Conservation (phyloP, 2,329 filamentous ascomycete species). For the Fusarium sp. region DNA sequence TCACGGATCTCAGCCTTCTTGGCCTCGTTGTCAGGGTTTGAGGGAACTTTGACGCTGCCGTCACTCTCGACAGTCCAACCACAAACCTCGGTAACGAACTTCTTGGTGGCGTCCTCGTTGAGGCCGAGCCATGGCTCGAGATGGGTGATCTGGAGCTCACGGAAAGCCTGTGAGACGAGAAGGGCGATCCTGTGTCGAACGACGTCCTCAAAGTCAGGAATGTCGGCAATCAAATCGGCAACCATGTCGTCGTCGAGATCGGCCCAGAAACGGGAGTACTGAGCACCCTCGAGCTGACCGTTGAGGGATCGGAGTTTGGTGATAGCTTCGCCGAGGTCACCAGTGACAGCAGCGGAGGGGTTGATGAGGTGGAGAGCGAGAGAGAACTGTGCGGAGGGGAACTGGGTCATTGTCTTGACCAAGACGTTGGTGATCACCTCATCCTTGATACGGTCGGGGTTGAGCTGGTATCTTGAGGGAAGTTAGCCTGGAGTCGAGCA, state of each 20-base stretch:
- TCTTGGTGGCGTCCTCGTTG: conserved; percentile 70
- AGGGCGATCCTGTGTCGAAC: conserved; percentile 90
- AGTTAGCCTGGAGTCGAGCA: conserved; percentile 25
- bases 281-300: conserved; percentile 85
- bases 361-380: conserved; percentile 94
- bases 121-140: conserved; percentile 81
- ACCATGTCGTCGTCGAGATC: conserved; percentile 96
- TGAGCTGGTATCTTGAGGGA: conserved; percentile 89
- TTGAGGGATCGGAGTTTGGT: conserved; percentile 86
- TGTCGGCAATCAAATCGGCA: conserved; percentile 93
- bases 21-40: conserved; percentile 97
- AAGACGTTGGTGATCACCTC: conserved; percentile 99
- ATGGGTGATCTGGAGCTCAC: conserved; percentile 72
- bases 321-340: conserved; percentile 87
- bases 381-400: conserved; percentile 94
- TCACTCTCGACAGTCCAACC: conserved; percentile 82
- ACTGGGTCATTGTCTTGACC: conserved; percentile 96
- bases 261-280: conserved; percentile 93
- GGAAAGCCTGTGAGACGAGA: conserved; percentile 82
- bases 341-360: conserved; percentile 71
- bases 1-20: conserved; percentile 95
- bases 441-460: conserved; percentile 95
- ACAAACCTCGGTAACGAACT: conserved; percentile 85
- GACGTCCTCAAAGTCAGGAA: conserved; percentile 92
- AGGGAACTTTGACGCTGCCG: conserved; percentile 75